Evolutionary conservation across 1,284 basidiomycete genomes (phyloP), one percentile per base, ranked within the genome.

Genomic region (Cryptococcus sp.): DNA sequence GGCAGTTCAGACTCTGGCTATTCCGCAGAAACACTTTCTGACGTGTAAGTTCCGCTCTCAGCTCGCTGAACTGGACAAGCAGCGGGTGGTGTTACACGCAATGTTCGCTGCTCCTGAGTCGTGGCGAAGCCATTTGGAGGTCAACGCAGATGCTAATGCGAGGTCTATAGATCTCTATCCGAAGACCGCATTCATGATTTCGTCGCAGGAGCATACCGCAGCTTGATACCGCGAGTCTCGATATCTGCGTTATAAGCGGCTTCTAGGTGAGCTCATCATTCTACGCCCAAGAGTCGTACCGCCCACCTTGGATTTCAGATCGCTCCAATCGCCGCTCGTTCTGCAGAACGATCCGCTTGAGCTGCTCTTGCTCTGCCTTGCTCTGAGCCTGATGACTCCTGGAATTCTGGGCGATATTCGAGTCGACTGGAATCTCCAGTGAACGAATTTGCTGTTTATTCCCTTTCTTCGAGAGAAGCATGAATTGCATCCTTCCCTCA

Each of bases 281-380:
- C 5, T n/a, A 26, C 4, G 29, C 16, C 22, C 17, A 17, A 25
- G 5, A 13, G 25, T 45, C 16, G 19, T 45, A 44, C 15, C 16
- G 19, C 73, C 62, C 46, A 77, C 75, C 64, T 45, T 70, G 66
- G 52, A 73, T 64, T 58, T 79, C 77, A 15, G 65, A 65, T 45
- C 69, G 61, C 51, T 74, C 79, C 62, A 79, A 72, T 8, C 80
- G 71, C 39, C 73, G 66, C 63, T 82, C 81, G 64, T 81, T 81
- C 64, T 81, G 78, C 45, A 82, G 68, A 0, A 80, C 94, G n/a
- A 97, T 82, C 19, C 87, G 85, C 80, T 98, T 98, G 65, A 98
- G 80, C 62, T 96, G 91, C 75, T 97, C 91, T 68, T 96, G 93
- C 75, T 98, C 94, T 10, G 90, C 91, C 77, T 88, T 90, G 77